These are phyloP conservation scores for Annulohypoxylon maeteangense DNA, from an alignment of 495 filamentous ascomycete genomes.

Conservation along the genomic window DNA sequence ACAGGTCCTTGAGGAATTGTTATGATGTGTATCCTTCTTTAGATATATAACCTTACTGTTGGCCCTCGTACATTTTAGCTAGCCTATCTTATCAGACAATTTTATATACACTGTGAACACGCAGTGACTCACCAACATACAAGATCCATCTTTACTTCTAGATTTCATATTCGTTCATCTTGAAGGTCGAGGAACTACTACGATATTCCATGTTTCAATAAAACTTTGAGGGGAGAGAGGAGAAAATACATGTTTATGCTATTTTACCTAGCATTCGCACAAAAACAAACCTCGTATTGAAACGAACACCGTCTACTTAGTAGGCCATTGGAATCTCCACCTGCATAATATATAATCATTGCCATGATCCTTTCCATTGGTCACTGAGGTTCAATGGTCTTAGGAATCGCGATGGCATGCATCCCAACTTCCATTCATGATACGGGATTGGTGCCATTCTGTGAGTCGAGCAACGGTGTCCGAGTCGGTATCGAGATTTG, in stretches of 20 bases:
- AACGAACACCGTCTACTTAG: no score
- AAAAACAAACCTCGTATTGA: no score
- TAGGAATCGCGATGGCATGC: conserved; percentile 20
- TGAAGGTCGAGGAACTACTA: not conserved
- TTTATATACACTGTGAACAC: no score
- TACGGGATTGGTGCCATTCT: conserved; percentile 29
- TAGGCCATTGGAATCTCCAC: not conserved
- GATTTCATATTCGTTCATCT: not conserved
- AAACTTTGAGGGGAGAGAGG: not conserved
- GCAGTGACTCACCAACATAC: no score
- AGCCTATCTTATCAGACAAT: no score
- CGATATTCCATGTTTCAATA: not conserved
- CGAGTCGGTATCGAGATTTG: conserved; percentile 39
- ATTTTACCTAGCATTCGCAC: no score
- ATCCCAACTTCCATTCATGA: conserved; percentile 39
- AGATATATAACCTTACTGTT: no score
- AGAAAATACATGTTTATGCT: not conserved
- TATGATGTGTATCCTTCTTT: no score
- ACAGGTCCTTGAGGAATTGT: no score
- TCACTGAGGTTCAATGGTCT: not conserved
- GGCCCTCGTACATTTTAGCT: no score
- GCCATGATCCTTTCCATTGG: not conserved
- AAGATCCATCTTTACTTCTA: not conserved
- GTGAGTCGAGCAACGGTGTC: conserved; percentile 36
- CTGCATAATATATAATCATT: not conserved